Percentiles rank a stretch among this genome's conserved stretches.
Conservation (phyloP, 352 stramenopile species). For the Phytophthora idaei region DNA sequence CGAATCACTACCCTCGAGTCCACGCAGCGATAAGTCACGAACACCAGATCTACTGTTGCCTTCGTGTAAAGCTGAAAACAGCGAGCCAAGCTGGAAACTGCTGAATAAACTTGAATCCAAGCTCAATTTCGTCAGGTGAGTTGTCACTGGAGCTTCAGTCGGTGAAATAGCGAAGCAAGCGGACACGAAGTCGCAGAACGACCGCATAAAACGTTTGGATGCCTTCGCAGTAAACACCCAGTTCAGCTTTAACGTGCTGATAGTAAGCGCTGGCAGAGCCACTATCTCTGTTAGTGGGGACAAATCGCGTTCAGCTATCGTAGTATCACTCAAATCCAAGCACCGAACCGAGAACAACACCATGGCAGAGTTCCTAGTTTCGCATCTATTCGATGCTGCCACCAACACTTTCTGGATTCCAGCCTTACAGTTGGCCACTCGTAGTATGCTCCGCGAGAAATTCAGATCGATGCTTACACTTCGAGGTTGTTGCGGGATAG, state of each 20-base stretch:
- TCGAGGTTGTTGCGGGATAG: not conserved
- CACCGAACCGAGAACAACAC: conserved; percentile 22
- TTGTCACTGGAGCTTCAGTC: conserved; percentile 1
- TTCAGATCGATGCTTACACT: conserved; percentile 35
- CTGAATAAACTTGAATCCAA: conserved; percentile 43
- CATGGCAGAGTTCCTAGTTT: not conserved
- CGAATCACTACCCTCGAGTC: conserved; percentile 31
- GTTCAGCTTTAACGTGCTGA: conserved; percentile 39
- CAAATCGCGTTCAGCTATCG: conserved; percentile 24
- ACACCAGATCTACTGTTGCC: conserved; percentile 8
- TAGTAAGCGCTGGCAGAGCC: not conserved
- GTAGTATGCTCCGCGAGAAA: conserved; percentile 31
- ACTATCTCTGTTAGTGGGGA: conserved; percentile 19
- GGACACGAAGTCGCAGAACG: conserved; percentile 35
- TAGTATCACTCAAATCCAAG: conserved; percentile 24
- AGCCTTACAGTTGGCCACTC: conserved; percentile 7
- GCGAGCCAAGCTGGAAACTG: conserved; percentile 33
- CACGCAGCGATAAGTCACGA: conserved; percentile 39
- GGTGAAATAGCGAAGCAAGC: conserved; percentile 32
- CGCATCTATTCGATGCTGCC: not conserved
- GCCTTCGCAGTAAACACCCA: conserved; percentile 17
- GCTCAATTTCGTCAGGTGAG: conserved; percentile 22
- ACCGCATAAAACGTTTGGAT: conserved; percentile 4
- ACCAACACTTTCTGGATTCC: conserved; percentile 9
- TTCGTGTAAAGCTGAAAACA: conserved; percentile 47